Base-by-base conservation (phyloP, 331 rosid genomes). In the Pyracantha coccinea region DNA sequence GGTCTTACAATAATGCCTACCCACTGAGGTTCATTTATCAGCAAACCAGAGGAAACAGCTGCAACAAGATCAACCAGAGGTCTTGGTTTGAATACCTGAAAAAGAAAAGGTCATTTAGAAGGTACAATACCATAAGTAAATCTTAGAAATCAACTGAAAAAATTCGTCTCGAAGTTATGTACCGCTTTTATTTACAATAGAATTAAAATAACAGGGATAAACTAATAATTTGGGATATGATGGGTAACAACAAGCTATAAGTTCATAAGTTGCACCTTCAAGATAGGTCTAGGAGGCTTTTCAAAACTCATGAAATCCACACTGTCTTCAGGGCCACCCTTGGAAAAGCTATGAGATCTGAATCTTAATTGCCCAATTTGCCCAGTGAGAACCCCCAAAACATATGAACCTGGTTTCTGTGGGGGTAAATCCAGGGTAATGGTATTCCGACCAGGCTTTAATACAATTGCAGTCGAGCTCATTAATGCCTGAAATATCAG, bases 231-330 rank as follows among this genome's bases (percentile, higher is more conserved):
- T 72, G 31, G 59, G 33, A 54, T 70, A 24, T 2, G 28, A 59
- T 53, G 75, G 31, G 47, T 50, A 72, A 72, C 16, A 15, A 38
- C 0, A 41, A 41, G 68, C 59, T 60, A 27, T 11, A 33, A 17
- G 20, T 73, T 41, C 52, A 73, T 20, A 19, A 73, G 84, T 44
- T 33, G 61, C 84, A 95, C 99, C 98, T 95, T 95, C 84, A 95
- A 80, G 82, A 95, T 89, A 59, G 98, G 97, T 80, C 88, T 89
- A 63, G 96, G 89, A 67, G 99, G 97, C 82, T 92, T 95, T 87
- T 95, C 99, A 82, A 90, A 92, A 76, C 96, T 95, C 97, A 92
- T 90, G 83, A 95, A 89, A 88, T 95, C 99, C 75, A 89, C 93
- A 52, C 71, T 86, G 81, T 92, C 99, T 57, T 89, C 93, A 78